Conservation (phyloP, 75 land plant species). For the Pinus tabuliformis region DNA sequence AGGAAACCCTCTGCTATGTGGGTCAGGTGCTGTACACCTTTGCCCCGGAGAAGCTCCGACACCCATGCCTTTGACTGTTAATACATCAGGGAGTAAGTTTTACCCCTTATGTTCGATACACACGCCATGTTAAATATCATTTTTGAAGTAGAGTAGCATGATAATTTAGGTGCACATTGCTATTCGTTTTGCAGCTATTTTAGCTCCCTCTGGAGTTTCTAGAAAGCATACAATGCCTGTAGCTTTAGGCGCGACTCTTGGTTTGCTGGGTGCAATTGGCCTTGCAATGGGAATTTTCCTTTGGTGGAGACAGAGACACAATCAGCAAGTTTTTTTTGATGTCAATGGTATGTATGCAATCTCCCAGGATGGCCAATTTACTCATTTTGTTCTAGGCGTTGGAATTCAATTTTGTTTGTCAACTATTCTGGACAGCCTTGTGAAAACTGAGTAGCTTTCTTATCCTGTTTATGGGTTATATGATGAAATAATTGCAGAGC, state of each 20-base stretch:
- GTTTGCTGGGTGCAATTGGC: slow-evolving; percentile 35
- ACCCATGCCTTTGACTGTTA: slow-evolving; percentile 43
- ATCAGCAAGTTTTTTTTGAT: slow-evolving; percentile 61
- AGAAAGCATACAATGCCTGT: slow-evolving; percentile 56
- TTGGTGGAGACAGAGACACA: slow-evolving; percentile 68
- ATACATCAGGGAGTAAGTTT: slow-evolving; percentile 41
- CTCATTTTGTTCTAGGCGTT: neutral
- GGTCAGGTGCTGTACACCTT: slow-evolving; percentile 43
- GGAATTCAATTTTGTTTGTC: neutral
- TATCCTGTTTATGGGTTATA: neutral
- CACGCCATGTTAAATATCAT: too few relatives aligned
- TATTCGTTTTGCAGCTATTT: too few relatives aligned
- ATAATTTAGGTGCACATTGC: too few relatives aligned
- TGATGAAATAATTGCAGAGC: slow-evolving; percentile 34
- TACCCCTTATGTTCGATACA: neutral
- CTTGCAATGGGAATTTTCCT: slow-evolving; percentile 46
- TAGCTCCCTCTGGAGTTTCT: too few relatives aligned
- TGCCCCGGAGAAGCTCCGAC: slow-evolving; percentile 62
- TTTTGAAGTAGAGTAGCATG: too few relatives aligned
- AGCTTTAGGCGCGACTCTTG: slow-evolving; percentile 54
- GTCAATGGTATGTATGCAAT: slow-evolving; percentile 11
- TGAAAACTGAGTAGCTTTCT: neutral
- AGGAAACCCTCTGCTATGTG: slow-evolving; percentile 62
- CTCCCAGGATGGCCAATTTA: neutral
- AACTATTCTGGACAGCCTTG: neutral